Conservation (phyloP, 768 basidiomycete species). For the Hydnomerulius pinastri region DNA sequence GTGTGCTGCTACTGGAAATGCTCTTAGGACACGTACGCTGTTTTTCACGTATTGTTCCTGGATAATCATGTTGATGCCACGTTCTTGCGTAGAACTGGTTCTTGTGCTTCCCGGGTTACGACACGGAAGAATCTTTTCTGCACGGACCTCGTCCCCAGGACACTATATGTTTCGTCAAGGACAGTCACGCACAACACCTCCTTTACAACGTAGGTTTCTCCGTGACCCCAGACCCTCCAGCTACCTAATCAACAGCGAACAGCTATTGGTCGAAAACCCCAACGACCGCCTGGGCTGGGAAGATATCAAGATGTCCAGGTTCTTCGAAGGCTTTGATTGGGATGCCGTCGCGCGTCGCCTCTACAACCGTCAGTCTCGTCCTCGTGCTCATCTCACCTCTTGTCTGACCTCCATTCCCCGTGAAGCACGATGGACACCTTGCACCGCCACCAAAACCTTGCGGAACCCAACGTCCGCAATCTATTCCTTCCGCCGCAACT, state of each 20-base stretch:
- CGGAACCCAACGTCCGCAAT: background rate
- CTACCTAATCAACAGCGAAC: background rate
- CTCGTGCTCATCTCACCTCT: no score
- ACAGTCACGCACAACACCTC: no score
- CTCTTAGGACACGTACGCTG: slow-evolving; percentile 7
- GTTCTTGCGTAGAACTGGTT: no score
- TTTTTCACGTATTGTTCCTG: slow-evolving; percentile 4
- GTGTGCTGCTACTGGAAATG: slow-evolving; percentile 13
- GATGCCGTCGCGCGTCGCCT: background rate
- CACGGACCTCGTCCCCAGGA: no score
- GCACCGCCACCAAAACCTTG: no score
- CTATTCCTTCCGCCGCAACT: background rate
- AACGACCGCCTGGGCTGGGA: background rate
- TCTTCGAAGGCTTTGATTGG: background rate
- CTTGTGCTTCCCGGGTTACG: no score
- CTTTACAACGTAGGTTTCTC: background rate
- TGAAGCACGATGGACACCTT: no score
- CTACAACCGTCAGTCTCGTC: slow-evolving; percentile 5
- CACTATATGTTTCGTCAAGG: no score
- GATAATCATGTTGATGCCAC: no score
- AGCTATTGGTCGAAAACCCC: slow-evolving; percentile 9
- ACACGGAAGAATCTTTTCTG: no score
- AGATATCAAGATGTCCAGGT: background rate
- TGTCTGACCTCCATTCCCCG: no score
- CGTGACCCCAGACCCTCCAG: background rate